Percentiles rank a stretch among this genome's conserved stretches.
Conservation (phyloP, 352 stramenopile genomes). For the Pythium grandisporangium region DNA sequence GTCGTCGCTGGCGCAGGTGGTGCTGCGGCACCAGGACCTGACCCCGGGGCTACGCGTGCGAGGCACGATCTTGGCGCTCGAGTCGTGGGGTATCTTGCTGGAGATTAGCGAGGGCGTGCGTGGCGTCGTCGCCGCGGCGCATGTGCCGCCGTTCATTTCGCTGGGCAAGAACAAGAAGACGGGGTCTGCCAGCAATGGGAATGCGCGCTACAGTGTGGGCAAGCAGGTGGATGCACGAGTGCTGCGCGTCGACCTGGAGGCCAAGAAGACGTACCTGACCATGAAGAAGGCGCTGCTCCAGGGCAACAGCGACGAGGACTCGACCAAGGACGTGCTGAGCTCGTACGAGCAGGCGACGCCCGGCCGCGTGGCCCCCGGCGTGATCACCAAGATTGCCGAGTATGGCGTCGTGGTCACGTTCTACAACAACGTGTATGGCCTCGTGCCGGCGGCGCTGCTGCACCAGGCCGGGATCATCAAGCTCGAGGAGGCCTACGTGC, state of each 20-base stretch:
- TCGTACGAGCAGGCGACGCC: slow-evolving; percentile 65
- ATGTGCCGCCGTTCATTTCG: slow-evolving; percentile 69
- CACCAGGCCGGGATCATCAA: slow-evolving; percentile 75
- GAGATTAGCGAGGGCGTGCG: slow-evolving; percentile 82
- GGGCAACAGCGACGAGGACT: slow-evolving; percentile 55
- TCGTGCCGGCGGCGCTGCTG: slow-evolving; percentile 84
- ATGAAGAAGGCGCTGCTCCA: slow-evolving; percentile 81
- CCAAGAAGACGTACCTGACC: slow-evolving; percentile 91
- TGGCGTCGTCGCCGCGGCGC: slow-evolving; percentile 58
- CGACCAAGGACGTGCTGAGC: slow-evolving; percentile 71
- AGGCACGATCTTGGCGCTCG: slow-evolving; percentile 74
- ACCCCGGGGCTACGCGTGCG: slow-evolving; percentile 58
- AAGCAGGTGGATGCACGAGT: slow-evolving; percentile 75
- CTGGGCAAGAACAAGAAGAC: slow-evolving; percentile 41
- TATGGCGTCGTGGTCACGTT: slow-evolving; percentile 93
- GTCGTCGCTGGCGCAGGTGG: slow-evolving; percentile 59
- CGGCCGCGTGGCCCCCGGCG: slow-evolving; percentile 77
- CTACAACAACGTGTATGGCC: slow-evolving; percentile 93
- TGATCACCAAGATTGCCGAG: slow-evolving; percentile 92
- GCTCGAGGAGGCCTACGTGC: slow-evolving; percentile 74
- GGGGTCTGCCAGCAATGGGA: slow-evolving; percentile 50
- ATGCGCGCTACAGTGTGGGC: slow-evolving; percentile 70
- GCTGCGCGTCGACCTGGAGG: slow-evolving; percentile 73
- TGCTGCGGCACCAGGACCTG: slow-evolving; percentile 79
- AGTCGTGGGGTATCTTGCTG: slow-evolving; percentile 77